Evolutionary conservation across 139 green algal species (phyloP).

Genomic region (Zygnema cylindricum): DNA sequence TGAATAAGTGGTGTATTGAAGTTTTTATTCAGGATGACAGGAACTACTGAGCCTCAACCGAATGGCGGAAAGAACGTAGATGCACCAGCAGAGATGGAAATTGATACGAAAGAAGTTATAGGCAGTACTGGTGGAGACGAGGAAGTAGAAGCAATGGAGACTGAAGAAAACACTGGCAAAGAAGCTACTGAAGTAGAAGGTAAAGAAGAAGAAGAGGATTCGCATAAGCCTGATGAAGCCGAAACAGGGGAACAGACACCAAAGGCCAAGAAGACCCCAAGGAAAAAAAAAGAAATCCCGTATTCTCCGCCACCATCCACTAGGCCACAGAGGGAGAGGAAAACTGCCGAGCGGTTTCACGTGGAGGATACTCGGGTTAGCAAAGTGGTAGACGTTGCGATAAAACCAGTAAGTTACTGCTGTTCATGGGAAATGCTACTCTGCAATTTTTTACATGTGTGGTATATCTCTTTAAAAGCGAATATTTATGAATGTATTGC

Average conservation of each 20-base stretch:
- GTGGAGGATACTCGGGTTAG: neutral
- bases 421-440: neutral
- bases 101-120: neutral
- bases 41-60: neutral
- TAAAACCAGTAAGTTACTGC: neutral
- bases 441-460: neutral
- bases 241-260: neutral
- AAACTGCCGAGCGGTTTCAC: neutral
- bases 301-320: neutral
- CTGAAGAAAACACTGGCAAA: neutral
- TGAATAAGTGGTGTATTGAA: neutral
- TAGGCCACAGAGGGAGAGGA: slow-evolving; percentile 14
- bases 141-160: neutral
- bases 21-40: neutral
- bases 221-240: neutral
- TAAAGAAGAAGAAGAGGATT: neutral
- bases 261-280: neutral
- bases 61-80: neutral
- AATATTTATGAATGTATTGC: neutral
- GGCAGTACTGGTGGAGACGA: neutral
- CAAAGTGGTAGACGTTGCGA: neutral
- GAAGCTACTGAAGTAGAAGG: neutral
- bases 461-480: too few relatives aligned
- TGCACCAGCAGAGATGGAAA: neutral
- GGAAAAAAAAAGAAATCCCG: neutral